Evolutionary conservation across 2,329 filamentous ascomycete genomes (phyloP).

Genomic region (Penicillium sp.): DNA sequence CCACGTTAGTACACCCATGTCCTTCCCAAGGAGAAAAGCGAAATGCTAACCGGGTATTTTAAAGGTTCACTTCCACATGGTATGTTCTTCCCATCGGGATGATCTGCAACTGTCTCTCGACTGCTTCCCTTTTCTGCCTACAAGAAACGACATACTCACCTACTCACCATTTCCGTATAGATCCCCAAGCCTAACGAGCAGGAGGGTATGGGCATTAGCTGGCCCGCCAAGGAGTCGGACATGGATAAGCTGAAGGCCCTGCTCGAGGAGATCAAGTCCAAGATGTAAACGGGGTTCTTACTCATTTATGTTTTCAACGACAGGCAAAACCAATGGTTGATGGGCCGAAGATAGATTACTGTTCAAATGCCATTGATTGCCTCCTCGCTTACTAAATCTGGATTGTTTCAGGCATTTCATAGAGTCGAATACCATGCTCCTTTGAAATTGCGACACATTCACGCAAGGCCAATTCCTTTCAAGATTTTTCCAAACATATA

Average conservation of each 20-base stretch:
- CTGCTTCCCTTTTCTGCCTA: too few species aligned
- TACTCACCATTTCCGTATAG: conserved; percentile 49
- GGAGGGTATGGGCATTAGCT: conserved; percentile 79
- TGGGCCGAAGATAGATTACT: neutral
- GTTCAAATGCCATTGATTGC: neutral
- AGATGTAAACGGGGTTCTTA: conserved; percentile 66
- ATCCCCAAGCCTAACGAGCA: conserved; percentile 90
- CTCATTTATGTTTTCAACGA: neutral
- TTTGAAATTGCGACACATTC: neutral
- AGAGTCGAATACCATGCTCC: neutral
- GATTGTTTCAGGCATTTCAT: neutral
- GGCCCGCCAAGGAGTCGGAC: conserved; percentile 77
- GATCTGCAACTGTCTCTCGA: neutral
- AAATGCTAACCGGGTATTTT: conserved; percentile 11
- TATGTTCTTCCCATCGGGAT: conserved; percentile 48
- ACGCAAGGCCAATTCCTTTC: neutral
- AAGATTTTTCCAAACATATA: neutral
- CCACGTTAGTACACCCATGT: conserved; percentile 67
- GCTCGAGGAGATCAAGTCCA: conserved; percentile 82
- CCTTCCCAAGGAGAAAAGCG: neutral
- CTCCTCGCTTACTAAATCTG: too few species aligned
- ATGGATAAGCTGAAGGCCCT: conserved; percentile 84
- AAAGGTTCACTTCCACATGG: conserved; percentile 92
- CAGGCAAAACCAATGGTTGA: neutral
- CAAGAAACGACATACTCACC: neutral